Conservation (phyloP, 164 flowering plant genomes). For the Vitis amurensis region DNA sequence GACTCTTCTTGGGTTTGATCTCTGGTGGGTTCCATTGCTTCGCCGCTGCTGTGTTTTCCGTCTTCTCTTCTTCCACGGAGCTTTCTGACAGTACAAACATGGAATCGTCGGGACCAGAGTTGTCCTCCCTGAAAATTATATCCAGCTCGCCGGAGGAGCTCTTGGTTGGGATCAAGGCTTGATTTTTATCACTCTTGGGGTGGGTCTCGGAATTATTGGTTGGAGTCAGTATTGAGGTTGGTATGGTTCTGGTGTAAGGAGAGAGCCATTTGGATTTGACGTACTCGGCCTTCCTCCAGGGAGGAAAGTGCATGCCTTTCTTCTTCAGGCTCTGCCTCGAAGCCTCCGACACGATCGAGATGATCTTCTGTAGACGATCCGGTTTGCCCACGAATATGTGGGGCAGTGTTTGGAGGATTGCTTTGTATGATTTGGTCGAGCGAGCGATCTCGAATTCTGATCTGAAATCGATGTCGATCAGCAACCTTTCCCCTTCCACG, state of each 20-base stretch:
- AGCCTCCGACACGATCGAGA: conserved; percentile 68
- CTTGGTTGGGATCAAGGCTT: background rate
- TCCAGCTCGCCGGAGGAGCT: conserved; percentile 18
- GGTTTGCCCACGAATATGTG: conserved; percentile 76
- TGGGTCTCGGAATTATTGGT: background rate
- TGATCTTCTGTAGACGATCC: conserved; percentile 69
- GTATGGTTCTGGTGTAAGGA: conserved; percentile 36
- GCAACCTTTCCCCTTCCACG: conserved; percentile 54
- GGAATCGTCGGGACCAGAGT: conserved; percentile 11
- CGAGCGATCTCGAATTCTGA: conserved; percentile 94
- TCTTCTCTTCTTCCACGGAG: conserved; percentile 30
- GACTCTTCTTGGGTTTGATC: conserved; percentile 39
- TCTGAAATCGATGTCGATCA: conserved; percentile 82
- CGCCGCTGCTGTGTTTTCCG: conserved; percentile 21
- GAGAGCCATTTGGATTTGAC: conserved; percentile 82
- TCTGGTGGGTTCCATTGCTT: conserved; percentile 53
- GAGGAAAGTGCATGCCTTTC: conserved; percentile 85
- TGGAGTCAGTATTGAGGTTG: background rate
- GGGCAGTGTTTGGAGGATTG: conserved; percentile 68
- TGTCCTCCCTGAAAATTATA: conserved; percentile 14
- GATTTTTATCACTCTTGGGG: background rate
- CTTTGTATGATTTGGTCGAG: conserved; percentile 64
- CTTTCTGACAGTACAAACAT: conserved; percentile 17
- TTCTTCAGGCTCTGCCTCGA: conserved; percentile 83
- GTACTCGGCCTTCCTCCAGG: conserved; percentile 82